Conservation (phyloP, 768 basidiomycete genomes). For the Suillus alpinus region DNA sequence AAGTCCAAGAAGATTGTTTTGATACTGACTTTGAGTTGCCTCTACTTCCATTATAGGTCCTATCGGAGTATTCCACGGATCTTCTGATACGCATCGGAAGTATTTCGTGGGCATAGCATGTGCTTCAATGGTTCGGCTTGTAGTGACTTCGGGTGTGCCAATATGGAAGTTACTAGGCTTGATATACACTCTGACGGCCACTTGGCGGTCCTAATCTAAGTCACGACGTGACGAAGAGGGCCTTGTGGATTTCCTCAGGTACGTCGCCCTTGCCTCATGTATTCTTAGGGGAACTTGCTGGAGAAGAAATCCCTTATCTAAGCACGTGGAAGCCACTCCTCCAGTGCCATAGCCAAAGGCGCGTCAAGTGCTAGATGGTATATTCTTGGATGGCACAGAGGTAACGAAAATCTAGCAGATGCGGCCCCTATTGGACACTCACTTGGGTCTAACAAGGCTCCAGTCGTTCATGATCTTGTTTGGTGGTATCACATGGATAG, state of each 20-base stretch:
- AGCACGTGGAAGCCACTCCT: neutral
- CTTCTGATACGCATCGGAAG: neutral
- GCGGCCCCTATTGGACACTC: neutral
- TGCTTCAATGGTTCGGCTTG: neutral
- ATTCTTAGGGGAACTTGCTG: neutral
- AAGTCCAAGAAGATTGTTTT: neutral
- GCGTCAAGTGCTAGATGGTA: neutral
- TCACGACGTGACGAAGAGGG: neutral
- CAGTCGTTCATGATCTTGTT: neutral
- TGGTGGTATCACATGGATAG: neutral
- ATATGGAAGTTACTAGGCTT: neutral
- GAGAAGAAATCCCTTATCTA: neutral
- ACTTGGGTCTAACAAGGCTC: neutral
- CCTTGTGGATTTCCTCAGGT: neutral
- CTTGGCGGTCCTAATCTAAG: neutral
- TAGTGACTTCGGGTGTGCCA: neutral
- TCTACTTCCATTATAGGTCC: slow-evolving; percentile 1
- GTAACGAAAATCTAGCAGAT: neutral
- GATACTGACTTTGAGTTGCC: neutral
- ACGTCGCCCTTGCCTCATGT: neutral
- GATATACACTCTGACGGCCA: neutral
- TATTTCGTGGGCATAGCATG: neutral
- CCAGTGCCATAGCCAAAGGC: neutral
- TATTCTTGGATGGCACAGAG: neutral
- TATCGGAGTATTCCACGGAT: neutral